phyloP scores from a whole-genome alignment of 2,329 filamentous ascomycete genomes.

The Xylaria sp. region DNA sequence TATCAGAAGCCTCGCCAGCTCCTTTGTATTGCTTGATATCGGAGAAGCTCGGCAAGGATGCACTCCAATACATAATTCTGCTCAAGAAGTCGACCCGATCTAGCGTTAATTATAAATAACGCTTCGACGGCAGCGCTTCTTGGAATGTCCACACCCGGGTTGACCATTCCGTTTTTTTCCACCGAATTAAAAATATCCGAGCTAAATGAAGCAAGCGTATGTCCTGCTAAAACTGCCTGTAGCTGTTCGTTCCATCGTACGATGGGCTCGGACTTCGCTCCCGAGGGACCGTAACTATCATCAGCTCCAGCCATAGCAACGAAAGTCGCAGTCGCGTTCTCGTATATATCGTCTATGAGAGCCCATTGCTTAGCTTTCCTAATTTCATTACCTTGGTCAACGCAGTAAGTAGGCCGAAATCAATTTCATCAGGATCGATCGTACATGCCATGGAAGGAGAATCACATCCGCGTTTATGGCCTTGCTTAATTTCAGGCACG shows the following conservation, averaged over 20 bases:
- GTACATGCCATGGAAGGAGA: constrained; percentile 15
- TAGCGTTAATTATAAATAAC: constrained; percentile 21
- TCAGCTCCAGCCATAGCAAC: constrained; percentile 22
- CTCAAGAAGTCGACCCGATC: constrained; percentile 26
- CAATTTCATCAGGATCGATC: constrained; percentile 16
- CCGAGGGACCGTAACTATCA: constrained; percentile 11
- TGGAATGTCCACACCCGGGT: constrained; percentile 21
- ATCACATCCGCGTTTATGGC: background rate
- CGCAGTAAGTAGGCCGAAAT: constrained; percentile 21
- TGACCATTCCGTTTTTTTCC: constrained; percentile 8
- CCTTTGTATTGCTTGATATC: background rate
- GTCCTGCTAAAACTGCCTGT: constrained; percentile 10
- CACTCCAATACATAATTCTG: constrained; percentile 18
- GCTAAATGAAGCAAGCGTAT: constrained; percentile 10
- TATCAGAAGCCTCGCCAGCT: background rate
- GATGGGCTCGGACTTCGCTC: constrained; percentile 5
- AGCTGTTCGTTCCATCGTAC: constrained; percentile 17
- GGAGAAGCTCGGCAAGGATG: constrained; percentile 11
- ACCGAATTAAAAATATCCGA: constrained; percentile 15
- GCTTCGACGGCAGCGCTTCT: constrained; percentile 15
- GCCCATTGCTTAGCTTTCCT: constrained; percentile 11
- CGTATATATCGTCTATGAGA: constrained; percentile 26
- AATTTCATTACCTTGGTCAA: constrained; percentile 18
- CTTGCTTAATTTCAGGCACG: constrained; percentile 13
- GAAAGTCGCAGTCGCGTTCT: constrained; percentile 25